Percentiles rank a stretch among this genome's conserved stretches.
These are phyloP conservation scores for Cytospora chrysosperma DNA, from an alignment of 2,329 filamentous ascomycete genomes.

Conservation along the genomic window DNA sequence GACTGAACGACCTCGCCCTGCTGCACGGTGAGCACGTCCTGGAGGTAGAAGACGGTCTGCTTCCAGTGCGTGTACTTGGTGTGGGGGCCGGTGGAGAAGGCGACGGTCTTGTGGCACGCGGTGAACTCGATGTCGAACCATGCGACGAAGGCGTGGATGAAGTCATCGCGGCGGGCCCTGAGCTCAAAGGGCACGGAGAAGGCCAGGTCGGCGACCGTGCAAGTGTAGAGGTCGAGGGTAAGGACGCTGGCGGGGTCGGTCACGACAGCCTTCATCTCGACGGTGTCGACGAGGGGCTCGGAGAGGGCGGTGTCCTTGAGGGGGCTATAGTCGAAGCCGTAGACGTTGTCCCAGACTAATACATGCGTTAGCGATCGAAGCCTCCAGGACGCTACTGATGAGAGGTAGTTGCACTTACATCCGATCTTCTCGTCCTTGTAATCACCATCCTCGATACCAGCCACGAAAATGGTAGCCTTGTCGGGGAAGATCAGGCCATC, in stretches of 20 bases:
- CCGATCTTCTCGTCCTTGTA: conserved; percentile 99
- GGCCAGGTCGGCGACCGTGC: conserved; percentile 77
- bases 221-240: conserved; percentile 90
- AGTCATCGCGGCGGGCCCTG: conserved; percentile 79
- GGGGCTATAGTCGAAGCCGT: conserved; percentile 94
- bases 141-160: conserved; percentile 91
- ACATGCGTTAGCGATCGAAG: conserved; percentile 1
- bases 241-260: conserved; percentile 86
- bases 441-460: conserved; percentile 96
- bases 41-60: conserved; percentile 97
- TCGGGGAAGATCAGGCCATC: conserved; percentile 96
- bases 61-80: conserved; percentile 99
- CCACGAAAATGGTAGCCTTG: conserved; percentile 96
- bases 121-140: conserved; percentile 99
- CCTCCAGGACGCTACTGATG: background rate
- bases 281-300: conserved; percentile 95
- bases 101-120: conserved; percentile 95
- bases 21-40: conserved; percentile 89
- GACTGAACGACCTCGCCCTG: conserved; percentile 78
- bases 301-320: conserved; percentile 91
- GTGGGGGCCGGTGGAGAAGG: conserved; percentile 95
- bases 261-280: conserved; percentile 95
- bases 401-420: conserved; percentile 61
- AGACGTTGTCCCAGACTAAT: conserved; percentile 98
- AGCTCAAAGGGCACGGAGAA: conserved; percentile 81